Percentiles rank a stretch among this genome's conserved stretches.
Evolutionary conservation across 495 filamentous ascomycete genomes (phyloP).

Genomic region (Apodospora peruviana): DNA sequence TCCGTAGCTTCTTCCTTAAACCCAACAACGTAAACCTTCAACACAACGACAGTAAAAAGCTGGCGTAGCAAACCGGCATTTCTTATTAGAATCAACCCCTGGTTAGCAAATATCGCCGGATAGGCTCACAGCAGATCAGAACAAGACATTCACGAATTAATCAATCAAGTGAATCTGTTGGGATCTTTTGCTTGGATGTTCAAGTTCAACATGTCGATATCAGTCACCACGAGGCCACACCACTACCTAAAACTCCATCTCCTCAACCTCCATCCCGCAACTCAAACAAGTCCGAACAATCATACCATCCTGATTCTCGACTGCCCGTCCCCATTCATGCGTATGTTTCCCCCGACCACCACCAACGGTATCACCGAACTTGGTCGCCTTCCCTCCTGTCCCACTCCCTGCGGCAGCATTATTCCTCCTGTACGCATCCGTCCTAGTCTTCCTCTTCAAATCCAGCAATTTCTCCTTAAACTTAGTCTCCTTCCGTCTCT

Average conservation of each 20-base stretch:
- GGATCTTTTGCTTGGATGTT: no score
- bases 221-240: no score
- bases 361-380: constrained; percentile 72
- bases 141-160: no score
- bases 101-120: no score
- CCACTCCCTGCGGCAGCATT: constrained; percentile 36
- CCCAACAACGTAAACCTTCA: no score
- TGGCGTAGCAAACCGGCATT: no score
- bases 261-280: constrained; percentile 96
- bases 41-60: no score
- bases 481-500: constrained; percentile 81
- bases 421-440: constrained; percentile 74
- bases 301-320: constrained; percentile 76
- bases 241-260: constrained; percentile 68
- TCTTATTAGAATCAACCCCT: no score
- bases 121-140: no score
- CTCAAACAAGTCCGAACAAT: constrained; percentile 78
- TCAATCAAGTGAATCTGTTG: no score
- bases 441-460: constrained; percentile 86
- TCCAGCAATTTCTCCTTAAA: constrained; percentile 85
- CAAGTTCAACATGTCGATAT: no score
- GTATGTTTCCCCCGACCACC: constrained; percentile 66
- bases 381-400: constrained; percentile 45
- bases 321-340: constrained; percentile 82
- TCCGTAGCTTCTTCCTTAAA: no score